Percentiles rank a stretch among this genome's conserved stretches.
phyloP scores from a whole-genome alignment of 805 yeast species.

The Cyberlindnera amylophila region DNA sequence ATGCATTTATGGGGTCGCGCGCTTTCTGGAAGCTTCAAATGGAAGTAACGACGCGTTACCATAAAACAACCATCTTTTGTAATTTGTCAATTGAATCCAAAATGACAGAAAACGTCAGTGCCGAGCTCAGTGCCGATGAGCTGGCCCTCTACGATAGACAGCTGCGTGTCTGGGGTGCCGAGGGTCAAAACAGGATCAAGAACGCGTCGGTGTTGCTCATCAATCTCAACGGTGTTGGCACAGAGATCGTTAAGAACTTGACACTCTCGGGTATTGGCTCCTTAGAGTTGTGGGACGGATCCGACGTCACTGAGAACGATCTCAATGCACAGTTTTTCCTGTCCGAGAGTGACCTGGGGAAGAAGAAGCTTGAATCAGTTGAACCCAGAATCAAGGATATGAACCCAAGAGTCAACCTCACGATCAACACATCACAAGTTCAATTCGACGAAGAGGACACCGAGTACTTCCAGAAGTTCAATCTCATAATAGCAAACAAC shows the following conservation, averaged over 20 bases:
- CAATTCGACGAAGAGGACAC: slow-evolving; percentile 17
- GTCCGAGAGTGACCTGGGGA: slow-evolving; percentile 52
- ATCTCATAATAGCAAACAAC: slow-evolving; percentile 75
- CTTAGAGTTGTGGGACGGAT: slow-evolving; percentile 62
- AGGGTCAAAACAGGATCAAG: slow-evolving; percentile 76
- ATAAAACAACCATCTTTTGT: no score
- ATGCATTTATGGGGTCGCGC: no score
- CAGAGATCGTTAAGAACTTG: slow-evolving; percentile 79
- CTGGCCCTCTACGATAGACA: slow-evolving; percentile 92
- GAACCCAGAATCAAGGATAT: slow-evolving; percentile 58
- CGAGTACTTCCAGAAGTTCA: slow-evolving; percentile 50
- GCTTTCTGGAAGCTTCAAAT: no score
- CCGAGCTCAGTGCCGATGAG: slow-evolving; percentile 54
- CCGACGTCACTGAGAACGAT: slow-evolving; percentile 54
- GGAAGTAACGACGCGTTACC: no score
- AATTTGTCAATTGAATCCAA: no score
- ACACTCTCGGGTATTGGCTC: slow-evolving; percentile 86
- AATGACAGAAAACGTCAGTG: no score
- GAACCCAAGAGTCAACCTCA: slow-evolving; percentile 72
- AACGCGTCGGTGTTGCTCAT: slow-evolving; percentile 67
- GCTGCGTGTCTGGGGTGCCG: slow-evolving; percentile 93
- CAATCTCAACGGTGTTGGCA: slow-evolving; percentile 72
- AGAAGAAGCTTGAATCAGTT: slow-evolving; percentile 51
- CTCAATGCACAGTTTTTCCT: slow-evolving; percentile 74
- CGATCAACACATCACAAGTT: slow-evolving; percentile 34